Evolutionary conservation across 495 filamentous ascomycete genomes (phyloP).

Genomic region (Xylaria longipes): DNA sequence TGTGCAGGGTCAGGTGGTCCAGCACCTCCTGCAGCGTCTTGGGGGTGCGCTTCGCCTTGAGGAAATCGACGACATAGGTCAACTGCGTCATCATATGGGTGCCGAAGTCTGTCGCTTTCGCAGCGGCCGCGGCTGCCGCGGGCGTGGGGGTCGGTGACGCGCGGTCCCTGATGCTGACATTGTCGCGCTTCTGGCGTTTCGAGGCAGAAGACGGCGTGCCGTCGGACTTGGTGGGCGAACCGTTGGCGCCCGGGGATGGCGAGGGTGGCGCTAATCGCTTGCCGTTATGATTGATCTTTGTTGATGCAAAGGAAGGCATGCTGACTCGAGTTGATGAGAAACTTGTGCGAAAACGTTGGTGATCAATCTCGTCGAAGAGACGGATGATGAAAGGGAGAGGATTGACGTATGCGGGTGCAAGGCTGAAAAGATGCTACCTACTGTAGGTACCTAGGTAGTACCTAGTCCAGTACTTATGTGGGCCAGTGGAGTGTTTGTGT

Average conservation of each 20-base stretch:
- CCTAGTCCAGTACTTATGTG: neutral
- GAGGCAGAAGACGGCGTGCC: conserved; percentile 25
- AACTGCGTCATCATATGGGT: conserved; percentile 83
- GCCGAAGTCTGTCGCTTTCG: conserved; percentile 78
- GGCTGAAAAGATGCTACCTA: conserved; percentile 30
- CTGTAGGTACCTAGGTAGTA: neutral
- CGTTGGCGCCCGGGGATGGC: conserved; percentile 26
- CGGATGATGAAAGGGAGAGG: conserved; percentile 27
- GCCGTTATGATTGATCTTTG: conserved; percentile 30
- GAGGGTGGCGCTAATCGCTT: conserved; percentile 33
- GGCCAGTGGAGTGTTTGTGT: neutral
- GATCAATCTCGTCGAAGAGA: conserved; percentile 29
- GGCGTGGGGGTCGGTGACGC: conserved; percentile 56
- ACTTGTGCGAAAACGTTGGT: conserved; percentile 21
- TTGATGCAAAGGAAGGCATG: conserved; percentile 13
- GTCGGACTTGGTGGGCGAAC: conserved; percentile 31
- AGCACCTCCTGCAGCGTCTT: conserved; percentile 76
- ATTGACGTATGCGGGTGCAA: conserved; percentile 24
- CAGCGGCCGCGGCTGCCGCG: conserved; percentile 55
- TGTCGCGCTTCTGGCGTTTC: conserved; percentile 44
- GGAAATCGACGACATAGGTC: conserved; percentile 79
- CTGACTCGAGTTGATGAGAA: neutral
- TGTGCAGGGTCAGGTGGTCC: conserved; percentile 73
- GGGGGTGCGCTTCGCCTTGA: conserved; percentile 76
- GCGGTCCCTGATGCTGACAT: conserved; percentile 26